These are phyloP conservation scores for Aeminium ludgeri DNA, from an alignment of 495 filamentous ascomycete genomes.

Conservation along the genomic window DNA sequence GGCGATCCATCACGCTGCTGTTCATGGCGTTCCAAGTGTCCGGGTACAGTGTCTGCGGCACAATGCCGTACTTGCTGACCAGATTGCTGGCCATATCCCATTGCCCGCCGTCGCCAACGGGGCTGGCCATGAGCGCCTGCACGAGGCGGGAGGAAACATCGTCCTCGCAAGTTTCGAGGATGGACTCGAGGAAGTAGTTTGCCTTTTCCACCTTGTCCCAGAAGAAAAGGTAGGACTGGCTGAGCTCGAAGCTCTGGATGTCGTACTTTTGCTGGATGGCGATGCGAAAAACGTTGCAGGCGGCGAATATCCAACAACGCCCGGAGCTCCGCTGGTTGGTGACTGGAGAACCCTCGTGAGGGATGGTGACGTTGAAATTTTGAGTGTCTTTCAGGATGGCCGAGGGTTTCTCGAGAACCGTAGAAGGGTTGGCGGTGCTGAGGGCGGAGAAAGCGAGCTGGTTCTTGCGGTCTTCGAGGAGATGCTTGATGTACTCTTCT, in stretches of 20 bases:
- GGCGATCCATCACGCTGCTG: conserved; percentile 47
- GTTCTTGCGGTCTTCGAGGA: conserved; percentile 50
- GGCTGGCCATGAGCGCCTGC: conserved; percentile 44
- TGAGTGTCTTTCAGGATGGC: conserved; percentile 47
- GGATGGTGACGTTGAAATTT: conserved; percentile 66
- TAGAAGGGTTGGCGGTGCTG: conserved; percentile 35
- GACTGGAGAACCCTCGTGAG: conserved; percentile 64
- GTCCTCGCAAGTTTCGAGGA: conserved; percentile 53
- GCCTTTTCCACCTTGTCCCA: conserved; percentile 90
- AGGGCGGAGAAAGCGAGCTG: conserved; percentile 54
- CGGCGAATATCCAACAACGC: conserved; percentile 79
- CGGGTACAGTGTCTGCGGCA: conserved; percentile 64
- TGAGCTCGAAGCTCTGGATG: conserved; percentile 63
- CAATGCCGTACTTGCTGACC: conserved; percentile 59
- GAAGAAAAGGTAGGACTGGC: conserved; percentile 81
- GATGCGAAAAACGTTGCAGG: conserved; percentile 73
- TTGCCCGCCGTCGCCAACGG: conserved; percentile 69
- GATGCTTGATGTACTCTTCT: conserved; percentile 40
- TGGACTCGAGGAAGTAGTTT: conserved; percentile 71
- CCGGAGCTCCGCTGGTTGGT: conserved; percentile 69
- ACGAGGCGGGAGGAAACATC: conserved; percentile 52
- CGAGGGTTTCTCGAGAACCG: conserved; percentile 33
- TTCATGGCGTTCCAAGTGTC: conserved; percentile 61
- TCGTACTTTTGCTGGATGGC: conserved; percentile 66
- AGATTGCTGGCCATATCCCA: conserved; percentile 89